Base-by-base conservation (phyloP, 2,329 filamentous ascomycete genomes). In the Clonostachys solani region DNA sequence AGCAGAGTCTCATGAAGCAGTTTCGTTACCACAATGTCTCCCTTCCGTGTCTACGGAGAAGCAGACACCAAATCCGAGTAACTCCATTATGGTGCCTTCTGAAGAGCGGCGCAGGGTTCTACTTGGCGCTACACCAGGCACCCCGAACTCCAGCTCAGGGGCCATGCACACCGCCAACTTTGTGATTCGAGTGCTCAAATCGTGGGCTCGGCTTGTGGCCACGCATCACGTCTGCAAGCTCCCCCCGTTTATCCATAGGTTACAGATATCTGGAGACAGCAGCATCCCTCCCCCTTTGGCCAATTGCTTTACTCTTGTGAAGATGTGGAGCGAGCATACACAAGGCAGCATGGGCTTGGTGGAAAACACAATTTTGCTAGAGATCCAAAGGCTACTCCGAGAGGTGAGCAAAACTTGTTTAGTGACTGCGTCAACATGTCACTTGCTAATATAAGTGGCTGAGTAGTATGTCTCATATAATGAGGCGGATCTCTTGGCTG, bases 181-280 rank as follows among this genome's bases (percentile, higher is more conserved):
- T 18, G 44, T 49, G 3, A 46, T 53, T 17, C 50, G 52, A 5
- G 43, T 49, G 2, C 45, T 50, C 6, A 47, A 43, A 33, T 50
- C 50, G n/a, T 54, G 52, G 52, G 48, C 52, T 4, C 46, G 52
- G 3, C 12, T 53, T 6, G 44, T 54, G 49, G 52, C 49, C 1
- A 37, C 44, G 10, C 44, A 52, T 15, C 41, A 44, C 33, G 45
- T 41, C 12, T 19, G 13, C 5, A 46, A 49, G 2, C 37, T 54
- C 12, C 52, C 52, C 5, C 52, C 52, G 13, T 43, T 54, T 5
- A 52, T 54, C n/a, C 52, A 54, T 35, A 47, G 12, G n/a, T 6
- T 47, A n/a, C 52, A 52, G 43, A 41, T 50, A 5, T 37, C 18
- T 23, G 35, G 43, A 4, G 47, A 43, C 5, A 10, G 23, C 8